A percentile compares a stretch with the other conserved stretches of the same genome.
phyloP scores from a whole-genome alignment of 495 filamentous ascomycete genomes.

The Evansstolkia leycettana region DNA sequence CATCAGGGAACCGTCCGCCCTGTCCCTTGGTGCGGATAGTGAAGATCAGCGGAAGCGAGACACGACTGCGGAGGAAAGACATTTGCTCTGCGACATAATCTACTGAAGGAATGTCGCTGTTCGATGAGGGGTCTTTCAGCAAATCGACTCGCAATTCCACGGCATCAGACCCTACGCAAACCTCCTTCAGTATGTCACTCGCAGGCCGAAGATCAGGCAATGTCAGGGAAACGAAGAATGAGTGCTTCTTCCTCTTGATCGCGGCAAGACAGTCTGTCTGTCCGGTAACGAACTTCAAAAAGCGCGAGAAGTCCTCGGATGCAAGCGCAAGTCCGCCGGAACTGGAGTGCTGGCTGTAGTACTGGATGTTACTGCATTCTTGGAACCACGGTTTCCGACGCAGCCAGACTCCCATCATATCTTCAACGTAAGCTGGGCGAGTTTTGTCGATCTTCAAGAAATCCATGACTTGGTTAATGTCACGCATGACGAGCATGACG shows the following conservation, averaged over 20 bases:
- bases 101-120: slow-evolving; percentile 44
- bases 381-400: slow-evolving; percentile 85
- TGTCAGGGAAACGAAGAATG: slow-evolving; percentile 90
- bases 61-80: slow-evolving; percentile 59
- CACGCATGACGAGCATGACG: slow-evolving; percentile 76
- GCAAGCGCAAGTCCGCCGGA: slow-evolving; percentile 40
- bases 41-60: slow-evolving; percentile 84
- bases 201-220: slow-evolving; percentile 56
- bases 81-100: slow-evolving; percentile 77
- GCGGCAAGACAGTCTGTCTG: slow-evolving; percentile 48
- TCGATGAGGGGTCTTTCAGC: slow-evolving; percentile 56
- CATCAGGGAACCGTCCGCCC: slow-evolving; percentile 80
- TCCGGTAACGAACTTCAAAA: slow-evolving; percentile 63
- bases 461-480: slow-evolving; percentile 79
- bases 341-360: slow-evolving; percentile 63
- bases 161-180: slow-evolving; percentile 79
- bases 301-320: slow-evolving; percentile 67
- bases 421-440: slow-evolving; percentile 84
- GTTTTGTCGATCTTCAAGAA: slow-evolving; percentile 85
- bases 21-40: slow-evolving; percentile 79
- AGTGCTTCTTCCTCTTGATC: slow-evolving; percentile 58
- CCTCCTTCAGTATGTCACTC: slow-evolving; percentile 51
- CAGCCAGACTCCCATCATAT: slow-evolving; percentile 86
- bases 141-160: slow-evolving; percentile 92
- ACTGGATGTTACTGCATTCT: slow-evolving; percentile 91